phyloP scores from a whole-genome alignment of 1,139 yeast genomes.

The Pichia kudriavzevii region DNA sequence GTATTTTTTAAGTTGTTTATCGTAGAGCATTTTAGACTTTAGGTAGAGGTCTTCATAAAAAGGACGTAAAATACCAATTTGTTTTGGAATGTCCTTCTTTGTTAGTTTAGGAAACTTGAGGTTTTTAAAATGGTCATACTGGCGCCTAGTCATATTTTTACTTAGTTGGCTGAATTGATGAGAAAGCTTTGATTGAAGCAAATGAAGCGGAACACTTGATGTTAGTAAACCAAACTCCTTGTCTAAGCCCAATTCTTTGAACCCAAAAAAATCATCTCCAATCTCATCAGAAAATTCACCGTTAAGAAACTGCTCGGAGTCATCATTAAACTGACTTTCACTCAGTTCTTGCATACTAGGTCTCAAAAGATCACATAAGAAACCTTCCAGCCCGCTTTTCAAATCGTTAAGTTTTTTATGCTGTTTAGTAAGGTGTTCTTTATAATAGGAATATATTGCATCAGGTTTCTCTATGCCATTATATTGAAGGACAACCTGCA shows the following conservation, averaged over 20 bases:
- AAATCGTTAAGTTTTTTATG: conserved; percentile 63
- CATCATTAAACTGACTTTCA: conserved; percentile 77
- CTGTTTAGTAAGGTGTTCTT: conserved; percentile 67
- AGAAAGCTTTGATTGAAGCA: conserved; percentile 71
- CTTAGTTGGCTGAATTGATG: conserved; percentile 39
- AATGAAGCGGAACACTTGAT: conserved; percentile 80
- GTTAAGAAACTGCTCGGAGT: conserved; percentile 86
- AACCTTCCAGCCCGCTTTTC: conserved; percentile 57
- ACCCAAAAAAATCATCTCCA: conserved; percentile 97
- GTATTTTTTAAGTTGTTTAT: conserved; percentile 48
- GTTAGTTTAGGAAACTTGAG: conserved; percentile 40
- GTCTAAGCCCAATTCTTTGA: conserved; percentile 87
- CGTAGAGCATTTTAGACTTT: conserved; percentile 39
- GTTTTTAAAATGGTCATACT: conserved; percentile 57
- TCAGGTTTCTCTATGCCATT: conserved; percentile 83
- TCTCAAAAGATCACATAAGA: conserved; percentile 71
- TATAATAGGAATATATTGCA: conserved; percentile 64
- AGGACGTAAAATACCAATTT: conserved; percentile 54
- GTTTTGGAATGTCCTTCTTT: conserved; percentile 44
- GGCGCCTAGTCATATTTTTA: conserved; percentile 42
- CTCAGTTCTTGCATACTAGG: conserved; percentile 72
- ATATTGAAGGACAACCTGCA: conserved; percentile 62
- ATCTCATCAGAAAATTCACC: conserved; percentile 91
- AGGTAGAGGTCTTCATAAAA: conserved; percentile 47
- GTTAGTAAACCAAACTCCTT: conserved; percentile 86